These are phyloP conservation scores for Penicillium olsonii DNA, from an alignment of 2,329 filamentous ascomycete genomes.

Conservation along the genomic window DNA sequence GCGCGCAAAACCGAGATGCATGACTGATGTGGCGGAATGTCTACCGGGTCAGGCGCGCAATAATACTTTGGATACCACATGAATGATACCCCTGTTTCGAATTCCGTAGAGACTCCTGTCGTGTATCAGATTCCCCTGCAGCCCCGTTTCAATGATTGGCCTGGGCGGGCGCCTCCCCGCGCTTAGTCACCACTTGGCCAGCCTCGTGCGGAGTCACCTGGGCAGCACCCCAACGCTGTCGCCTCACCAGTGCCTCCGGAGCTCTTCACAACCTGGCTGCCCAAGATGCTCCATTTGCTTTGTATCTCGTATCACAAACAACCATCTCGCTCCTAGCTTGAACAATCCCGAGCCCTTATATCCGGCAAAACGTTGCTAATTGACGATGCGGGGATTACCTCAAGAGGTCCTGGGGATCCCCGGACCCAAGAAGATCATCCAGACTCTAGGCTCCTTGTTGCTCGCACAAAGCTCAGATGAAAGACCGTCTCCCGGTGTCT, in stretches of 20 bases:
- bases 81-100: constrained; percentile 21
- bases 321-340: neutral
- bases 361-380: neutral
- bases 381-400: constrained; percentile 20
- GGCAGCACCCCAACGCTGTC: neutral
- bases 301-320: neutral
- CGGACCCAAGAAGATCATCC: constrained; percentile 39
- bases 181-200: constrained; percentile 2
- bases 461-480: constrained; percentile 24
- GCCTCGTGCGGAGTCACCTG: neutral
- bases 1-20: constrained; percentile 6
- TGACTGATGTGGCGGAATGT: neutral
- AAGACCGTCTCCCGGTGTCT: constrained; percentile 8
- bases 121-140: no score
- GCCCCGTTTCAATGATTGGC: no score
- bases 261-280: neutral
- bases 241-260: neutral
- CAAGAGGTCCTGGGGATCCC: constrained; percentile 29
- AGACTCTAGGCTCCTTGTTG: constrained; percentile 33
- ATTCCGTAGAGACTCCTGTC: neutral
- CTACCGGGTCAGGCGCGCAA: no score
- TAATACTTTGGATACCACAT: neutral
- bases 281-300: neutral
- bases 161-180: constrained; percentile 4
- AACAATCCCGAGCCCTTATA: neutral